These are phyloP conservation scores for Malus hybrid DNA, from an alignment of 331 rosid genomes.

Conservation along the genomic window DNA sequence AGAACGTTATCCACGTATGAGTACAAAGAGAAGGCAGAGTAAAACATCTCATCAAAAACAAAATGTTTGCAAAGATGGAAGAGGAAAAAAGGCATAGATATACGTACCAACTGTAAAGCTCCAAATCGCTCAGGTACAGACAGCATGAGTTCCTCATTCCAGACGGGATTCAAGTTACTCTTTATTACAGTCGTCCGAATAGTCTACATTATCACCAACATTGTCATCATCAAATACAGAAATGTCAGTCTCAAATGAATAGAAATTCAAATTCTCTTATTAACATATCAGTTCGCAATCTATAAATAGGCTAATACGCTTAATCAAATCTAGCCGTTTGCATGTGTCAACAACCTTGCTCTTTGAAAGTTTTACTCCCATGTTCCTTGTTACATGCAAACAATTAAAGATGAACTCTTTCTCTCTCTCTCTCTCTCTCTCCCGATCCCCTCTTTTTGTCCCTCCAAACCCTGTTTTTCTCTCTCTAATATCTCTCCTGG, in stretches of 20 bases:
- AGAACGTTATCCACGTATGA: too few species aligned
- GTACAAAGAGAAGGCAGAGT: too few species aligned
- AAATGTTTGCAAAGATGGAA: background rate
- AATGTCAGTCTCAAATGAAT: background rate
- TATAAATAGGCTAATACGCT: background rate
- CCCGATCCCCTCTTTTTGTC: background rate
- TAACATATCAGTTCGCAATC: background rate
- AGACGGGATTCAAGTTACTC: slow-evolving; percentile 94
- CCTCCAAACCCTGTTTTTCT: background rate
- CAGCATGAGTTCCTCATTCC: slow-evolving; percentile 96
- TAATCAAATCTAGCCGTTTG: background rate
- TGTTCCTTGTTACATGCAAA: background rate
- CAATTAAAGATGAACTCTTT: background rate
- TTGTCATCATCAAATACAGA: slow-evolving; percentile 23
- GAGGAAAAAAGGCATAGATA: slow-evolving; percentile 6
- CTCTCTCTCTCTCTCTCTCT: too few species aligned
- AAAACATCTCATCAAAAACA: too few species aligned
- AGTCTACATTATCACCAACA: slow-evolving; percentile 39
- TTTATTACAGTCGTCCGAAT: slow-evolving; percentile 46
- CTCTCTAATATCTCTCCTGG: background rate
- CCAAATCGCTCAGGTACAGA: slow-evolving; percentile 83
- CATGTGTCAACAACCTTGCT: background rate
- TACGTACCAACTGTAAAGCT: slow-evolving; percentile 67
- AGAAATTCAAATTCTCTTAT: background rate
- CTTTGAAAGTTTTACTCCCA: background rate